A percentile compares a stretch with the other conserved stretches of the same genome.
These are phyloP conservation scores for Dacryopinax primogenitus DNA, from an alignment of 768 basidiomycete genomes.

Conservation along the genomic window DNA sequence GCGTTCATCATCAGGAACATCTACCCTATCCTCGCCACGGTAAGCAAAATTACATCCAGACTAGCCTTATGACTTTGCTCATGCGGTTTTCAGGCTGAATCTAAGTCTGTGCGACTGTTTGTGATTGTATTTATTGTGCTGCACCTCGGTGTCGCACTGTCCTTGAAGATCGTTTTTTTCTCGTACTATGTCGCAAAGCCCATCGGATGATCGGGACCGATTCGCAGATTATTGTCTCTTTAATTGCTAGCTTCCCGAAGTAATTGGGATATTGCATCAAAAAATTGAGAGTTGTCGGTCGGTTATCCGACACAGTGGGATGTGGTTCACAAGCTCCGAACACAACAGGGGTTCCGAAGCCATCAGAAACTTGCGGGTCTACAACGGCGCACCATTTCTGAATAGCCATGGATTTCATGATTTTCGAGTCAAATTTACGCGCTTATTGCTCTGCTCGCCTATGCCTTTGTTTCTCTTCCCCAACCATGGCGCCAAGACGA, in stretches of 20 bases:
- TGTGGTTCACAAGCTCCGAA: too few relatives aligned
- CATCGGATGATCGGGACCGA: conserved; percentile 23
- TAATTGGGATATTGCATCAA: too few relatives aligned
- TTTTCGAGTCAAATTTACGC: background rate
- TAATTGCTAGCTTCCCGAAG: background rate
- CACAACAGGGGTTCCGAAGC: too few relatives aligned
- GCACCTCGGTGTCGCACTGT: conserved; percentile 68
- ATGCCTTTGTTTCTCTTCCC: background rate
- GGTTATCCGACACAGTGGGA: too few relatives aligned
- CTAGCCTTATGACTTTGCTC: background rate
- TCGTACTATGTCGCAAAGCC: conserved; percentile 39
- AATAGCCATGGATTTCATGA: background rate
- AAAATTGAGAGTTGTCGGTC: too few relatives aligned
- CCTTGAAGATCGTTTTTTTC: conserved; percentile 73
- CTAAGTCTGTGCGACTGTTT: conserved; percentile 70
- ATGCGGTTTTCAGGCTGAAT: conserved; percentile 53
- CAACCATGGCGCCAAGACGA: background rate
- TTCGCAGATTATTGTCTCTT: background rate
- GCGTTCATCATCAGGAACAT: conserved; percentile 76
- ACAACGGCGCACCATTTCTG: background rate
- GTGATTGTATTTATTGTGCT: conserved; percentile 61
- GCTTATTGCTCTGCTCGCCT: background rate
- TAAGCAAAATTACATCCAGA: conserved; percentile 30
- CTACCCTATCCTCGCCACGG: conserved; percentile 78
- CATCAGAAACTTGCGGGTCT: background rate